Conservation (phyloP, 1,284 basidiomycete genomes). For the Trichosporon coremiiforme region DNA sequence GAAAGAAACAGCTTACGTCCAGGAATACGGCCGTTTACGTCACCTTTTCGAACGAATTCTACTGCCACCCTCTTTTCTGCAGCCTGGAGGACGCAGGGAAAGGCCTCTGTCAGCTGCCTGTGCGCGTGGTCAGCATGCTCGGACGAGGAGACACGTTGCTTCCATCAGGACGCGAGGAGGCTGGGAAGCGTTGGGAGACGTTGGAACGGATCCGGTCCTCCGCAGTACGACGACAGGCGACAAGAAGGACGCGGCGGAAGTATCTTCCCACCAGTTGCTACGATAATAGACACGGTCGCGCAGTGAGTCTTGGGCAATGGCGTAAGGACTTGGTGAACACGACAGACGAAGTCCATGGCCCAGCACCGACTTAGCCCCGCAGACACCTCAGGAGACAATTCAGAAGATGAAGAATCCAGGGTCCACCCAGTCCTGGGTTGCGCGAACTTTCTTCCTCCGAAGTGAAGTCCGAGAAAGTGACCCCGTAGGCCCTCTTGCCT, state of each 20-base stretch:
- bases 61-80: background rate
- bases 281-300: too few species aligned
- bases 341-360: too few species aligned
- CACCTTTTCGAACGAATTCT: background rate
- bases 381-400: background rate
- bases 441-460: background rate
- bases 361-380: background rate
- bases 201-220: too few species aligned
- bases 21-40: background rate
- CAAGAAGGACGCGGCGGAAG: too few species aligned
- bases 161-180: background rate
- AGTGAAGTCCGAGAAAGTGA: background rate
- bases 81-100: background rate
- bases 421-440: background rate
- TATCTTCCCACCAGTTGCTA: too few species aligned
- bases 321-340: too few species aligned
- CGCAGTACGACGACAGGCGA: too few species aligned
- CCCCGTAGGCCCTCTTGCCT: background rate
- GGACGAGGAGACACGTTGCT: too few species aligned
- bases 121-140: too few species aligned
- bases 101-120: too few species aligned
- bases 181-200: too few species aligned
- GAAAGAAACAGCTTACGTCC: background rate
- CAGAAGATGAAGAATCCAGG: constrained; percentile 8
- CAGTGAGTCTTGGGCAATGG: too few species aligned